Evolutionary conservation across 2,329 filamentous ascomycete genomes (phyloP), one percentile per base, ranked within the genome.

Genomic region (Exutisphaerella laricina): DNA sequence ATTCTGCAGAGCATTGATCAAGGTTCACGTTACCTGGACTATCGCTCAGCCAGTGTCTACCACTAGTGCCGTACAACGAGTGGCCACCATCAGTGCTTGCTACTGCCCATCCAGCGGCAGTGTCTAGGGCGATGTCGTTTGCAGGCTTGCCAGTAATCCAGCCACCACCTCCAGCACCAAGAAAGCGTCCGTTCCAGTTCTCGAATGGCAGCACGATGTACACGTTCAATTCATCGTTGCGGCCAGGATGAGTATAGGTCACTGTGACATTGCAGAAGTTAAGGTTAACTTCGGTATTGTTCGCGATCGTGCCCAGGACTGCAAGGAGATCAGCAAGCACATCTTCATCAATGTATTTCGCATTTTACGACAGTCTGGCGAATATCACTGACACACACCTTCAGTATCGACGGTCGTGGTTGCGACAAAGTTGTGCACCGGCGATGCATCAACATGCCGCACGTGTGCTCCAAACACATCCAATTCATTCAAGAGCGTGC

Each of bases 101-200:
- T 1, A 49, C 42, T 4, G 56, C 55, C 36, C 53, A 62, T 9
- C 57, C 58, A 17, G 45, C 28, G 2, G 46, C 48, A 40, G 50
- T 49, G 40, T 45, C 57, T 43, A 22, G 26, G 4, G 29, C 41
- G 4, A 43, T 13, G 4, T 13, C 1, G 14, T 41, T 21, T n/a
- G 16, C 14, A 20, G 29, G 12, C 4, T 10, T 25, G 3, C 46
- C 50, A 40, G 49, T 58, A 48, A 50, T 41, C 36, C 51, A 60
- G 20, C 66, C 63, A 12, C 65, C 68, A 2, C 68, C 69, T 1
- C 70, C 70, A 0, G 61, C 50, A 9, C 56, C 64, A 35, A 60
- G 55, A 21, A 72, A 61, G 0, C 65, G 61, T 1, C 60, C 59
- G 42, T 61, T 62, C 64, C 64, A 58, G 41, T 49, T 35, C 0